These are phyloP conservation scores for Cyberlindnera veronae DNA, from an alignment of 805 yeast species.

Conservation along the genomic window DNA sequence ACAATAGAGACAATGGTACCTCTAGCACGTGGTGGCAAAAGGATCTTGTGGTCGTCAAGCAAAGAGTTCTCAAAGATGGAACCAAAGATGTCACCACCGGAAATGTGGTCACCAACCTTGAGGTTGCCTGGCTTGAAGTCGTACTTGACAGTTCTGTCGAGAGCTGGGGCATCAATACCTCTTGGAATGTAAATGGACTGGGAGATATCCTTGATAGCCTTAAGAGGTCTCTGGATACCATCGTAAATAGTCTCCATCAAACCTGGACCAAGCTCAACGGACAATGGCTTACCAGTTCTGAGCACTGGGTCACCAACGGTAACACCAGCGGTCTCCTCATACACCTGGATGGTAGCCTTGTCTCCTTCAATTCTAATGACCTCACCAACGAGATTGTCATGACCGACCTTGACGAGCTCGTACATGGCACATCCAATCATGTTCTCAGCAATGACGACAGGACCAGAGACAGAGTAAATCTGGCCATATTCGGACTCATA, in stretches of 20 bases:
- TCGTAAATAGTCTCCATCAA: constrained; percentile 98
- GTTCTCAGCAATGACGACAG: constrained; percentile 95
- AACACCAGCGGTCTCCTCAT: constrained; percentile 99
- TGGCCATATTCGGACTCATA: constrained; percentile 81
- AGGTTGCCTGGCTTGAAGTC: constrained; percentile 79
- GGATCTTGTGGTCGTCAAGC: constrained; percentile 86
- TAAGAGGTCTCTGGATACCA: constrained; percentile 98
- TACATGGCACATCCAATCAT: constrained; percentile 99
- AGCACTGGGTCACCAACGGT: constrained; percentile 98
- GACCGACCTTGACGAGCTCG: constrained; percentile 97
- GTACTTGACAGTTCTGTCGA: constrained; percentile 75
- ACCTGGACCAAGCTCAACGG: constrained; percentile 99
- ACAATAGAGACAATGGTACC: constrained; percentile 94
- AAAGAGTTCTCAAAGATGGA: constrained; percentile 91
- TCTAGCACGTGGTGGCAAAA: constrained; percentile 97
- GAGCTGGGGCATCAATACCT: constrained; percentile 97
- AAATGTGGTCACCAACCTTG: constrained; percentile 93
- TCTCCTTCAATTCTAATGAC: constrained; percentile 96
- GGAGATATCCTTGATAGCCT: constrained; percentile 82
- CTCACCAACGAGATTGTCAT: constrained; percentile 95
- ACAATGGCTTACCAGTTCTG: constrained; percentile 98
- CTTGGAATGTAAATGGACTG: constrained; percentile 97
- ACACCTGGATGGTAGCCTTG: constrained; percentile 97
- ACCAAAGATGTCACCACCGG: constrained; percentile 98
- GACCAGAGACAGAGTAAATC: constrained; percentile 95